phyloP scores from a whole-genome alignment of 2,329 filamentous ascomycete species.

The Pseudofabraea citricarpa region DNA sequence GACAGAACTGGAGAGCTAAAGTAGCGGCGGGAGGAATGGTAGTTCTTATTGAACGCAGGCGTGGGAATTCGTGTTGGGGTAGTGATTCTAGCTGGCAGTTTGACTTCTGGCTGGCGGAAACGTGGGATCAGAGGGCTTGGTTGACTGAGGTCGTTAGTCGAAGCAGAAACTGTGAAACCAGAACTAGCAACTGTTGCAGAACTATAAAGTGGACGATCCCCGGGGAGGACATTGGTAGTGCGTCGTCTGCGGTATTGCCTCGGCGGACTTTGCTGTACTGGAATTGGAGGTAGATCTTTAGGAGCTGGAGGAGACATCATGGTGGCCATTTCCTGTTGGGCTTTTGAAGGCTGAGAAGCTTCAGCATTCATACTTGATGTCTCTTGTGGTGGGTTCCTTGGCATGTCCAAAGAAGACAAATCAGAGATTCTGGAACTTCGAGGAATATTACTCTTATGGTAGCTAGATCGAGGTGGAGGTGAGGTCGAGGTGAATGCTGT shows the following conservation, averaged over 20 bases:
- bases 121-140: neutral
- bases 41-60: slow-evolving; percentile 1
- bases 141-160: slow-evolving; percentile 11
- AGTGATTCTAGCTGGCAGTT: neutral
- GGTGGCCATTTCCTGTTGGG: too few species aligned
- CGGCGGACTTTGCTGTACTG: neutral
- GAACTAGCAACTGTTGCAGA: slow-evolving; percentile 16
- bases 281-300: neutral
- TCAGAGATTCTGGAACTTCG: too few species aligned
- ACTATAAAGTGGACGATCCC: slow-evolving; percentile 9
- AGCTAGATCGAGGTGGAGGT: too few species aligned
- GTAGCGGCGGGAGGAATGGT: slow-evolving; percentile 4
- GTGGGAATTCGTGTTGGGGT: slow-evolving; percentile 6
- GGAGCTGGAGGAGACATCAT: neutral
- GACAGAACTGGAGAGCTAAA: slow-evolving; percentile 10
- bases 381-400: too few species aligned
- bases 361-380: too few species aligned
- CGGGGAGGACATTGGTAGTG: neutral
- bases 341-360: too few species aligned
- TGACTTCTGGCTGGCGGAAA: slow-evolving; percentile 1
- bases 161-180: slow-evolving; percentile 15
- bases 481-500: too few species aligned
- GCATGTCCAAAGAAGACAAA: too few species aligned
- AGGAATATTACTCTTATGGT: too few species aligned
- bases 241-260: neutral